A percentile compares a stretch with the other conserved stretches of the same genome.
Evolutionary conservation across 2,329 filamentous ascomycete genomes (phyloP).

Genomic region (Alternaria alternata): DNA sequence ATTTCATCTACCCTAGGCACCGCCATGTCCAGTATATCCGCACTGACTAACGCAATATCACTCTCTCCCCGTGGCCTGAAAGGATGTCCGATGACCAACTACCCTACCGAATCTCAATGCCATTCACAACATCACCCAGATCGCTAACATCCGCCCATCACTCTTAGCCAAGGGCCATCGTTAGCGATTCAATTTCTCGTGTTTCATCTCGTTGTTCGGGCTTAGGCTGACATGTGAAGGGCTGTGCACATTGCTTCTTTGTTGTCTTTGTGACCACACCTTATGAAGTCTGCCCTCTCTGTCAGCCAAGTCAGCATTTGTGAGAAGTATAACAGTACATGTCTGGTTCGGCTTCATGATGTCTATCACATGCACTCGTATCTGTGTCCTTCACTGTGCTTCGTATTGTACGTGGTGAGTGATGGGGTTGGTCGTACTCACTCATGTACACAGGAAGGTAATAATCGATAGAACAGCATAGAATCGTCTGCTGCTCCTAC

Average conservation of each 20-base stretch:
- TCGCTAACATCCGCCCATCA: neutral
- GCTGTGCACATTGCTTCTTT: neutral
- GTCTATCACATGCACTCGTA: neutral
- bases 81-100: neutral
- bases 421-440: neutral
- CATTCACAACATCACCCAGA: neutral
- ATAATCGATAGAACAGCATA: neutral
- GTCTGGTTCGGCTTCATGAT: neutral
- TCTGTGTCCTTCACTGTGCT: neutral
- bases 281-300: neutral
- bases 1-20: neutral
- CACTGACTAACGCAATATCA: neutral
- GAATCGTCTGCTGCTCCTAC: neutral
- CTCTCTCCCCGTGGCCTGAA: neutral
- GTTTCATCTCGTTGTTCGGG: neutral
- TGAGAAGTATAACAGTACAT: neutral
- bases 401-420: neutral
- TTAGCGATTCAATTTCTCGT: neutral
- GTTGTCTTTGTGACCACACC: neutral
- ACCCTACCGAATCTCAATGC: neutral
- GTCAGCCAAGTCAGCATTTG: neutral
- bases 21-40: neutral
- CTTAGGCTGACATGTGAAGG: neutral
- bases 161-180: neutral
- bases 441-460: neutral